These are phyloP conservation scores for Hansenula anomala DNA, from an alignment of 1,139 yeast genomes.

Conservation along the genomic window DNA sequence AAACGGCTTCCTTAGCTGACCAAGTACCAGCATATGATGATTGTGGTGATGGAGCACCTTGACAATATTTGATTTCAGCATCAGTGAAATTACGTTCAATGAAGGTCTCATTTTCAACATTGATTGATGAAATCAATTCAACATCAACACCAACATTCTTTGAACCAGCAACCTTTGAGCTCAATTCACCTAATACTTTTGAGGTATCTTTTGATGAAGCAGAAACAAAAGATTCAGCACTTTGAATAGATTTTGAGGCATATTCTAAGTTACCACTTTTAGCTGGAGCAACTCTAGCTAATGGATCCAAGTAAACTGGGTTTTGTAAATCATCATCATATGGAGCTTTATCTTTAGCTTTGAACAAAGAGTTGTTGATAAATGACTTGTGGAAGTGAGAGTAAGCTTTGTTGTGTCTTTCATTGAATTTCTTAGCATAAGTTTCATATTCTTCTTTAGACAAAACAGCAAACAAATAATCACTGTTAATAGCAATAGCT, in stretches of 20 bases:
- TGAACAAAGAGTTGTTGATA: slow-evolving; percentile 86
- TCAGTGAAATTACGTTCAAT: slow-evolving; percentile 87
- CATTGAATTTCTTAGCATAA: slow-evolving; percentile 65
- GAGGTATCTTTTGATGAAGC: slow-evolving; percentile 36
- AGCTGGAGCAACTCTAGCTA: slow-evolving; percentile 49
- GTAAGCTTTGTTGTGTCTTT: slow-evolving; percentile 88
- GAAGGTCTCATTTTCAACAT: slow-evolving; percentile 82
- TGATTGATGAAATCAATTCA: slow-evolving; percentile 77
- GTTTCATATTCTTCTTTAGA: slow-evolving; percentile 63
- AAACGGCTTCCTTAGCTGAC: slow-evolving; percentile 99
- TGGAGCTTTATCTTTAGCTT: slow-evolving; percentile 91
- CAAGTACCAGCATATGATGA: slow-evolving; percentile 97
- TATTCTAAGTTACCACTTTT: slow-evolving; percentile 49
- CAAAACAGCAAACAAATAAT: slow-evolving; percentile 83
- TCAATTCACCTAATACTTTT: slow-evolving; percentile 35
- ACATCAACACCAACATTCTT: slow-evolving; percentile 97
- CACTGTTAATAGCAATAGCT: slow-evolving; percentile 88
- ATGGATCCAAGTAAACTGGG: slow-evolving; percentile 91
- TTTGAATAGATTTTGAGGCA: slow-evolving; percentile 38
- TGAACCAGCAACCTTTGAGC: slow-evolving; percentile 46
- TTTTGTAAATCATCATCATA: slow-evolving; percentile 84
- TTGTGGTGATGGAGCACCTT: slow-evolving; percentile 65
- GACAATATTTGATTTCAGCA: slow-evolving; percentile 76
- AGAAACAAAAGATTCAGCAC: slow-evolving; percentile 29
- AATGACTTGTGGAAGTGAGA: slow-evolving; percentile 95